Evolutionary conservation across 768 basidiomycete species (phyloP).

Genomic region (Tylopilus sp.): DNA sequence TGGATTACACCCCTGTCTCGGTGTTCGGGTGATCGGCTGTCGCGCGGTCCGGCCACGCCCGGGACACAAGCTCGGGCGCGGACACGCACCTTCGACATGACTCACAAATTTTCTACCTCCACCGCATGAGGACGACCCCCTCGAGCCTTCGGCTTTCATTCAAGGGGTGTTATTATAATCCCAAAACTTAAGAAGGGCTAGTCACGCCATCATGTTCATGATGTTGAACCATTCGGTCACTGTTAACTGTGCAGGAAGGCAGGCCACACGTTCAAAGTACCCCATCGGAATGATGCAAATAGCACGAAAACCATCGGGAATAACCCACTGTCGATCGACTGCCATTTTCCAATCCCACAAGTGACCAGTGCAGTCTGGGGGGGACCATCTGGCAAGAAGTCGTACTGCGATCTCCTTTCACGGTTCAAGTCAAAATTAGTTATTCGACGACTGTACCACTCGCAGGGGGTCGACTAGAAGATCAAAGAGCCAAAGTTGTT

Average conservation of each 20-base stretch:
- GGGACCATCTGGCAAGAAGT: not conserved
- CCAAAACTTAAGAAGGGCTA: constrained; percentile 10
- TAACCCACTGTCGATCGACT: constrained; percentile 14
- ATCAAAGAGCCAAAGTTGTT: not conserved
- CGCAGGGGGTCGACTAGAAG: not conserved
- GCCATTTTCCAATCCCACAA: constrained; percentile 19
- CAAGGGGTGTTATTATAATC: not conserved
- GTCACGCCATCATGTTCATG: not conserved
- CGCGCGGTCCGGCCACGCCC: constrained; percentile 10
- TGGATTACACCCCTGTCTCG: not conserved
- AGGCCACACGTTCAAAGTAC: not conserved
- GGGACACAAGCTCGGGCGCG: not conserved
- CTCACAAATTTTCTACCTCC: constrained; percentile 4
- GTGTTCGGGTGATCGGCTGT: constrained; percentile 16
- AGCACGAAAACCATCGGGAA: constrained; percentile 2
- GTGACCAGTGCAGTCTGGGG: constrained; percentile 4
- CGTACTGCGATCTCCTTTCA: constrained; percentile 9
- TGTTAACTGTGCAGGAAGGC: constrained; percentile 6
- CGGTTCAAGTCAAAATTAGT: constrained; percentile 5
- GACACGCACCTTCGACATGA: constrained; percentile 10
- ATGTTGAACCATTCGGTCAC: not conserved
- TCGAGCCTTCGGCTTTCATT: not conserved
- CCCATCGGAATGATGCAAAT: constrained; percentile 5
- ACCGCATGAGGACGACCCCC: constrained; percentile 5
- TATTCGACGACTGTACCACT: not conserved